Conservation (phyloP, 2,329 filamentous ascomycete genomes). For the Fusarium duplospermum region DNA sequence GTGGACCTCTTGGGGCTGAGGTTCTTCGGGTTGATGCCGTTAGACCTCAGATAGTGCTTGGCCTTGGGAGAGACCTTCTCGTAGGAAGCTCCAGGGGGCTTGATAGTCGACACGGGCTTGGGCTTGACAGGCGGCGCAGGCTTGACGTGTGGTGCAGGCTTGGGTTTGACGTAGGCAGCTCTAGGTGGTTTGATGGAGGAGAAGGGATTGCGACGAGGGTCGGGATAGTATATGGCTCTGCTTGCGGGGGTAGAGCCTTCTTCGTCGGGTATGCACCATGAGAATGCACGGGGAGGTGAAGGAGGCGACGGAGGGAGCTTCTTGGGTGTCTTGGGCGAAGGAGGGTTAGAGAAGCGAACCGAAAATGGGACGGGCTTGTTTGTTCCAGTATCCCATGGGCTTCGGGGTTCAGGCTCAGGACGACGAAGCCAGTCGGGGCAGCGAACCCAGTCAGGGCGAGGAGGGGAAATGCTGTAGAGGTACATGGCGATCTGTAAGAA, state of each 20-base stretch:
- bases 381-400: neutral
- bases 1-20: constrained; percentile 13
- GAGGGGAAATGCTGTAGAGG: neutral
- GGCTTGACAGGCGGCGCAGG: neutral
- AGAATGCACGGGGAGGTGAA: neutral
- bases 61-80: constrained; percentile 28
- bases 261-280: too few species aligned
- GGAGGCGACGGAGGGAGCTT: neutral
- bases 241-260: too few species aligned
- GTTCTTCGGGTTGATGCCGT: neutral
- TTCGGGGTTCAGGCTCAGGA: neutral
- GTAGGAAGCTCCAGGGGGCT: constrained; percentile 18
- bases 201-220: neutral
- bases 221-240: too few species aligned
- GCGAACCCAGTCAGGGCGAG: neutral
- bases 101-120: constrained; percentile 2
- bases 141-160: neutral
- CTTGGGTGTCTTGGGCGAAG: neutral
- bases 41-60: constrained; percentile 11
- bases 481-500: neutral
- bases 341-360: neutral
- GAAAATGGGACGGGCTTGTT: neutral
- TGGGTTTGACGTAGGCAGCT: neutral
- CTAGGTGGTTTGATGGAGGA: neutral
- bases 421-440: neutral